These are phyloP conservation scores for Begonia masoniana DNA, from an alignment of 306 rosid genomes.

Conservation along the genomic window DNA sequence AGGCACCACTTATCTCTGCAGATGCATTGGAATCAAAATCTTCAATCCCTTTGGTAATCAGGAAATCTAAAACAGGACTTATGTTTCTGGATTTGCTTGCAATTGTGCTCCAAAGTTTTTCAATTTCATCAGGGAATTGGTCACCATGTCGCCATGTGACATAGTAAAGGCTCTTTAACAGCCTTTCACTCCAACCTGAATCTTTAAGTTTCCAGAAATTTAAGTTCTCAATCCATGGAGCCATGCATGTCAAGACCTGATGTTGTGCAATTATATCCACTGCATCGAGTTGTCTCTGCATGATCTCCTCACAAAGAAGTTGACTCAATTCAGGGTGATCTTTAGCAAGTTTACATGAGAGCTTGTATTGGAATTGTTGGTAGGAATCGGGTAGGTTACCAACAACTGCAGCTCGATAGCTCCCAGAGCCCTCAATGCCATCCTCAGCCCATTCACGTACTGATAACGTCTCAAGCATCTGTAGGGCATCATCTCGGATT, in stretches of 20 bases:
- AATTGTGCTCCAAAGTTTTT: constrained; percentile 99
- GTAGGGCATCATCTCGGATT: constrained; percentile 99
- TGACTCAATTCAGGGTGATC: constrained; percentile 98
- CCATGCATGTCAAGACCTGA: constrained; percentile 99
- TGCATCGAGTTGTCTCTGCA: constrained; percentile 99
- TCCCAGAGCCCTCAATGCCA: constrained; percentile 88
- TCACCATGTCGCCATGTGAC: constrained; percentile 98
- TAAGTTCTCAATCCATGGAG: constrained; percentile 99
- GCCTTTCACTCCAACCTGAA: constrained; percentile 91
- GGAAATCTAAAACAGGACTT: constrained; percentile 95
- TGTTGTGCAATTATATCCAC: constrained; percentile 99
- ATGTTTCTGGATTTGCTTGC: constrained; percentile 98
- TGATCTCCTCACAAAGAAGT: constrained; percentile 96
- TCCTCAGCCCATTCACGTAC: constrained; percentile 99
- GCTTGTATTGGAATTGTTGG: constrained; percentile 98
- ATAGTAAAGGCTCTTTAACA: constrained; percentile 91
- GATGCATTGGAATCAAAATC: constrained; percentile 99
- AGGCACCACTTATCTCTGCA: constrained; percentile 97
- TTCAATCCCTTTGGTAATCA: constrained; percentile 98
- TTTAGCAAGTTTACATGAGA: constrained; percentile 98
- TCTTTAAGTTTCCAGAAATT: constrained; percentile 98
- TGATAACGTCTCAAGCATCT: constrained; percentile 99
- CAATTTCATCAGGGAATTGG: constrained; percentile 85
- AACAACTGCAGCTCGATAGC: constrained; percentile 98
- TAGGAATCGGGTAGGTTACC: constrained; percentile 99